Evolutionary conservation across 1,284 basidiomycete species (phyloP).

Genomic region (Sporisorium reilianum): DNA sequence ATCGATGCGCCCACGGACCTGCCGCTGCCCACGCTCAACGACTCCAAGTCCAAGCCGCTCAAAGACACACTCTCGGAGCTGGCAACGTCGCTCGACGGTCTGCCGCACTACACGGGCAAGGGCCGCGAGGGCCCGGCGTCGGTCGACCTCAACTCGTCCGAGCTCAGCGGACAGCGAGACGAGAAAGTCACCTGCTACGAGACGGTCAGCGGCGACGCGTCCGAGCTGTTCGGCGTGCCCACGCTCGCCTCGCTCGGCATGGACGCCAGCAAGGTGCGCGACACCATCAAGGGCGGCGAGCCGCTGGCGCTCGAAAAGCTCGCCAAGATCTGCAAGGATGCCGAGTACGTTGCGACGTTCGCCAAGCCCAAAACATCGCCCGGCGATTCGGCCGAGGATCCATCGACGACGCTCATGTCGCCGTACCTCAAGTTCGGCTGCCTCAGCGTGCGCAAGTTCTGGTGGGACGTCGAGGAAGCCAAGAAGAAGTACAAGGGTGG

Average conservation of each 20-base stretch:
- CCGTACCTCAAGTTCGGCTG: constrained; percentile 74
- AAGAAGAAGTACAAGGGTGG: constrained; percentile 58
- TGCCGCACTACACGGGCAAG: constrained; percentile 54
- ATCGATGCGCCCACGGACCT: constrained; percentile 51
- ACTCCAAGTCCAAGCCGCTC: constrained; percentile 22
- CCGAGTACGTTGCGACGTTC: constrained; percentile 71
- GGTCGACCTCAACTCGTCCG: constrained; percentile 54
- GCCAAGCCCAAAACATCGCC: constrained; percentile 72
- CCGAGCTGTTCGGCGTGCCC: constrained; percentile 72
- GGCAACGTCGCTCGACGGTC: constrained; percentile 44
- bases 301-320: constrained; percentile 71
- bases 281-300: constrained; percentile 72
- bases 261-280: constrained; percentile 63
- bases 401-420: constrained; percentile 69
- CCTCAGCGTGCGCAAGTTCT: constrained; percentile 68
- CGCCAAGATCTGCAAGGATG: constrained; percentile 70
- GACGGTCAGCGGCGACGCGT: constrained; percentile 70
- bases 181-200: constrained; percentile 62
- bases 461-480: constrained; percentile 55
- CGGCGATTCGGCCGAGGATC: constrained; percentile 39
- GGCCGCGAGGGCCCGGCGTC: constrained; percentile 37
- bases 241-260: constrained; percentile 72
- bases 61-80: constrained; percentile 38
- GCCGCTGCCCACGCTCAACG: constrained; percentile 36
- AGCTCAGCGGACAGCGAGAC: constrained; percentile 56